Evolutionary conservation across 306 rosid genomes (phyloP).

Genomic region (Glycine soja): DNA sequence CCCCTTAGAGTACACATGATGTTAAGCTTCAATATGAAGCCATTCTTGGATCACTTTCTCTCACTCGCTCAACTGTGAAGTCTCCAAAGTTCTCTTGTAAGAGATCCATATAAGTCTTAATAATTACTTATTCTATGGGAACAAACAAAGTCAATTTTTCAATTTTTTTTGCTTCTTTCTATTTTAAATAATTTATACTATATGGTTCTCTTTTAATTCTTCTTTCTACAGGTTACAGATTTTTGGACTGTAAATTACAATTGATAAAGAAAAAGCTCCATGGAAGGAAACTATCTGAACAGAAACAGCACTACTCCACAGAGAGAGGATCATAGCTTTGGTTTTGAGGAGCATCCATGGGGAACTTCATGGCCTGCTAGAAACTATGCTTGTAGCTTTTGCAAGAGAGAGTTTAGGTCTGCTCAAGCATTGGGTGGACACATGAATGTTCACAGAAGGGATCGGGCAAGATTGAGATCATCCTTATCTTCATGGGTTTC

Average conservation of each 20-base stretch:
- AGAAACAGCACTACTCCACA: conserved; percentile 41
- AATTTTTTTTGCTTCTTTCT: background rate
- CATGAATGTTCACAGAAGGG: conserved; percentile 93
- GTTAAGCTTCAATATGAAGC: conserved; percentile 42
- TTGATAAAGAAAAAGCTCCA: conserved; percentile 35
- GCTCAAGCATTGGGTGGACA: conserved; percentile 94
- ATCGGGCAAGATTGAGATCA: conserved; percentile 77
- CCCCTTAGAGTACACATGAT: conserved; percentile 29
- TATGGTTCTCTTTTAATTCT: background rate
- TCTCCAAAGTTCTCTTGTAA: conserved; percentile 39
- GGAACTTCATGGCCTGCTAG: conserved; percentile 67
- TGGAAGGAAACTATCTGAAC: conserved; percentile 66
- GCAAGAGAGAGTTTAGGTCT: conserved; percentile 83
- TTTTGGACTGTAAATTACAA: conserved; percentile 7
- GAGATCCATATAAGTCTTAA: conserved; percentile 28
- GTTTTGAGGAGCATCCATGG: conserved; percentile 59
- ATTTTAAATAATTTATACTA: background rate
- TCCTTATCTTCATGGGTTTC: conserved; percentile 54
- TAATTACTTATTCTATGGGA: background rate
- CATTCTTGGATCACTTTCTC: conserved; percentile 41
- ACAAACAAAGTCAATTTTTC: background rate
- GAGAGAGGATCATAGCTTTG: conserved; percentile 42
- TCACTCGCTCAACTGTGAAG: conserved; percentile 32
- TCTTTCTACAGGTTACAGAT: conserved; percentile 33
- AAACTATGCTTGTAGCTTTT: conserved; percentile 75